Percentiles rank a stretch among this genome's conserved stretches.
Evolutionary conservation across 2,329 filamentous ascomycete species (phyloP).

Genomic region (Aspergillus sojae): DNA sequence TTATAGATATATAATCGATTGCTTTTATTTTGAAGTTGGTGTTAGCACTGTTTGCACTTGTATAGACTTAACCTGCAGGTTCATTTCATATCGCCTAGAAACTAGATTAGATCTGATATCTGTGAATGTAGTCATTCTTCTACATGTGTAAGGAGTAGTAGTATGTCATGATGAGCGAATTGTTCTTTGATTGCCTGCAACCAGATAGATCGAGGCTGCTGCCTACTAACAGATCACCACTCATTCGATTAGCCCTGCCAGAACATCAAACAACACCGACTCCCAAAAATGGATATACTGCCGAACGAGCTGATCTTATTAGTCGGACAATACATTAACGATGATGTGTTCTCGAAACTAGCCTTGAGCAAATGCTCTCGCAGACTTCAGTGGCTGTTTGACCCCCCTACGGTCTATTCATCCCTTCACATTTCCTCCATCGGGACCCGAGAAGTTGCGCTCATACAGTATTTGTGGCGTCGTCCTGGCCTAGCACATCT

Average conservation of each 20-base stretch:
- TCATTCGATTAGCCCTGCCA: no score
- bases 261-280: no score
- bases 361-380: neutral
- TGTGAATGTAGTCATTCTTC: no score
- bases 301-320: neutral
- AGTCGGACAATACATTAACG: neutral
- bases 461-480: neutral
- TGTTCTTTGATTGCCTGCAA: no score
- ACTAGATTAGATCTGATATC: no score
- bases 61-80: no score
- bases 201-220: no score
- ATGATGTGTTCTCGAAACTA: neutral
- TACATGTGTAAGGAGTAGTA: no score
- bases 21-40: neutral
- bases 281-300: neutral
- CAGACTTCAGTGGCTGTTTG: neutral
- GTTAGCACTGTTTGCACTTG: no score
- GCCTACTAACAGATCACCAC: no score
- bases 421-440: neutral
- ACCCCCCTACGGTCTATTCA: neutral
- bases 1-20: neutral
- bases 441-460: neutral
- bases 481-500: neutral
- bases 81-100: no score
- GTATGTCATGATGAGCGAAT: no score